These are phyloP conservation scores for Halophytophthora batemanensis DNA, from an alignment of 352 stramenopile species.

Conservation along the genomic window DNA sequence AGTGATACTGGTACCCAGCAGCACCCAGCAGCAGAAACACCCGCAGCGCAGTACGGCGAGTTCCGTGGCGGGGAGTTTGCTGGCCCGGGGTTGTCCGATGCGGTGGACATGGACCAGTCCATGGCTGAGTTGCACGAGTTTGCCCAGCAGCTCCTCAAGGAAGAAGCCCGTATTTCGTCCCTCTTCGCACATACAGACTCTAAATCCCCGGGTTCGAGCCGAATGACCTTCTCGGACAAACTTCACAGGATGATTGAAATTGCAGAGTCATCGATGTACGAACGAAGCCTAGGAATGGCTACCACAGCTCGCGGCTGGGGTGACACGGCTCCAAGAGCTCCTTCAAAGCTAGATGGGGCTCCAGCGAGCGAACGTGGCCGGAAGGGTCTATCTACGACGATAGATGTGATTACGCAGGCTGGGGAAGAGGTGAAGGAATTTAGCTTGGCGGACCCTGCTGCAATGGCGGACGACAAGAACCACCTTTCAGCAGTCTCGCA, in stretches of 20 bases:
- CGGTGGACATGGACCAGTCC: conserved; percentile 27
- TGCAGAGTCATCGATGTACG: conserved; percentile 63
- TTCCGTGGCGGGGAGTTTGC: not conserved
- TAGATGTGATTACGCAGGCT: not conserved
- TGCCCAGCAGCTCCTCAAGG: conserved; percentile 52
- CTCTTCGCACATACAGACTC: conserved; percentile 41
- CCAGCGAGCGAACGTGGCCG: not conserved
- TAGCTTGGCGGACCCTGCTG: not conserved
- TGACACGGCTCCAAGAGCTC: conserved; percentile 1
- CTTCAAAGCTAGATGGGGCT: not conserved
- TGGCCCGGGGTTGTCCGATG: not conserved
- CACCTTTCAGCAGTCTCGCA: conserved; percentile 1
- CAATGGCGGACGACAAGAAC: conserved; percentile 13
- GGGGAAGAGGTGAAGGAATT: conserved; percentile 1
- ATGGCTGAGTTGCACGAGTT: conserved; percentile 60
- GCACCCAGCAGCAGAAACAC: not conserved
- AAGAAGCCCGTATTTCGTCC: conserved; percentile 51
- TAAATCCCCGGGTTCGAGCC: conserved; percentile 47
- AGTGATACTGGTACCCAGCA: conserved; percentile 5
- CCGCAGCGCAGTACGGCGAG: not conserved
- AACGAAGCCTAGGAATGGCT: conserved; percentile 19
- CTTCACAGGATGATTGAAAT: conserved; percentile 83
- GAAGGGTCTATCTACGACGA: too few relatives aligned
- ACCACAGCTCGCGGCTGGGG: not conserved
- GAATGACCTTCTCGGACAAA: conserved; percentile 74